A percentile compares a stretch with the other conserved stretches of the same genome.
These are phyloP conservation scores for Apiotrichum laibachii DNA, from an alignment of 1,284 basidiomycete genomes.

Conservation along the genomic window DNA sequence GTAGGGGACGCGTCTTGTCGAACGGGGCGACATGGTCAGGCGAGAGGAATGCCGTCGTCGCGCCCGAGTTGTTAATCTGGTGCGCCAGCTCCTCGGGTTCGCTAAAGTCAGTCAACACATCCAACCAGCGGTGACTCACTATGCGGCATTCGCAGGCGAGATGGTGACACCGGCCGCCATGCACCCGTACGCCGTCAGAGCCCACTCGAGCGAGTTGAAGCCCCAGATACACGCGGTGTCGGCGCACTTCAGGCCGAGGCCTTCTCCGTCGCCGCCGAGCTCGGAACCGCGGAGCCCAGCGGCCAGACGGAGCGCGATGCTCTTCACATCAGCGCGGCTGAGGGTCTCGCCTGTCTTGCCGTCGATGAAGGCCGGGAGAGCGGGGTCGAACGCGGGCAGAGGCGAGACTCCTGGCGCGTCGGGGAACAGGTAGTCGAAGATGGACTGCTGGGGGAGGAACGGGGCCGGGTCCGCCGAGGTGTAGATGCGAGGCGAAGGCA, in stretches of 20 bases:
- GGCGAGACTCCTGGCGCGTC: conserved; percentile 10
- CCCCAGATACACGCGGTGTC: conserved; percentile 45
- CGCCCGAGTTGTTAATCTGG: conserved; percentile 56
- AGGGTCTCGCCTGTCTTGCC: conserved; percentile 60
- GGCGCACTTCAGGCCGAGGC: conserved; percentile 29
- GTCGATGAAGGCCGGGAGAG: conserved; percentile 58
- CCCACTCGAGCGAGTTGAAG: conserved; percentile 63
- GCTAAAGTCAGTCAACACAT: conserved; percentile 8
- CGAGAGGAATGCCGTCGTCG: conserved; percentile 58
- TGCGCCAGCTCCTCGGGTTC: conserved; percentile 25
- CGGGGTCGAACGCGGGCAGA: conserved; percentile 35
- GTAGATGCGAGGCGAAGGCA: conserved; percentile 7
- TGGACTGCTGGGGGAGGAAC: conserved; percentile 4
- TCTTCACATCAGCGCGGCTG: conserved; percentile 60
- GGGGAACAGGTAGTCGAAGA: conserved; percentile 20
- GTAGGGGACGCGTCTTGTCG: conserved; percentile 22
- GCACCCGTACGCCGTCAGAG: conserved; percentile 61
- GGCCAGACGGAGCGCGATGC: conserved; percentile 59
- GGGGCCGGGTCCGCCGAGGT: conserved; percentile 4
- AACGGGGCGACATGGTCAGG: conserved; percentile 55
- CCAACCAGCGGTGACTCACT: conserved; percentile 29
- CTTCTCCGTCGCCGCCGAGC: conserved; percentile 52
- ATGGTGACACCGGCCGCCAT: conserved; percentile 38
- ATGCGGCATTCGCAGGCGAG: conserved; percentile 44
- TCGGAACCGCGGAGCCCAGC: conserved; percentile 54